Percentiles rank a stretch among this genome's conserved stretches.
Conservation (phyloP, 495 filamentous ascomycete species). For the Trypethelium eluteriae region DNA sequence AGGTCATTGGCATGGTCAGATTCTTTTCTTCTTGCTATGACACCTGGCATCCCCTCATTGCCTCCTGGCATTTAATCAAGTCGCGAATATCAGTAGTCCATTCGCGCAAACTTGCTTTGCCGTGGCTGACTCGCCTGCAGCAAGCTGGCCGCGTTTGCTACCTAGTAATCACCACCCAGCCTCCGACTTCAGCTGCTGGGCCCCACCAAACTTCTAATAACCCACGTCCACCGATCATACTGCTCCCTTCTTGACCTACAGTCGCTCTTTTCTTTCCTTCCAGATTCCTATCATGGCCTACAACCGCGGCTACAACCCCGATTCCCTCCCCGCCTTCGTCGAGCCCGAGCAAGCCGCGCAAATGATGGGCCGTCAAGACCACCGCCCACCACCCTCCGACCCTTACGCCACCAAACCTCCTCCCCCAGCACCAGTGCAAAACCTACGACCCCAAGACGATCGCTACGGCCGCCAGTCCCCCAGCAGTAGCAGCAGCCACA, state of each 20-base stretch:
- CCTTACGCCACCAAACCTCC: constrained; percentile 35
- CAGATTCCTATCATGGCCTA: constrained; percentile 68
- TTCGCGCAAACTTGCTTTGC: not conserved
- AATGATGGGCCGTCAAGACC: constrained; percentile 20
- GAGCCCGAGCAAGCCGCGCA: constrained; percentile 67
- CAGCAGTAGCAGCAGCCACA: constrained; percentile 9
- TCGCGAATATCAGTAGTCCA: not conserved
- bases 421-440: constrained; percentile 20
- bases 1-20: not conserved
- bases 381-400: constrained; percentile 23
- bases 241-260: not conserved
- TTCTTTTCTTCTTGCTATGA: no score
- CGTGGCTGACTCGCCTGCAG: not conserved
- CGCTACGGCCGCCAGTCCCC: constrained; percentile 25
- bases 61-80: not conserved
- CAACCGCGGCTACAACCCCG: constrained; percentile 87
- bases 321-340: constrained; percentile 89
- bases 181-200: not conserved
- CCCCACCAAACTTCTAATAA: not conserved
- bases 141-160: not conserved
- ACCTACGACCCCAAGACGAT: constrained; percentile 26
- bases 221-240: not conserved
- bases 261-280: constrained; percentile 1
- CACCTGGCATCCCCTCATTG: no score
- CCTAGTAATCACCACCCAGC: no score